A percentile compares a stretch with the other conserved stretches of the same genome.
Conservation (phyloP, 495 filamentous ascomycete genomes). For the Rusavskia elegans region DNA sequence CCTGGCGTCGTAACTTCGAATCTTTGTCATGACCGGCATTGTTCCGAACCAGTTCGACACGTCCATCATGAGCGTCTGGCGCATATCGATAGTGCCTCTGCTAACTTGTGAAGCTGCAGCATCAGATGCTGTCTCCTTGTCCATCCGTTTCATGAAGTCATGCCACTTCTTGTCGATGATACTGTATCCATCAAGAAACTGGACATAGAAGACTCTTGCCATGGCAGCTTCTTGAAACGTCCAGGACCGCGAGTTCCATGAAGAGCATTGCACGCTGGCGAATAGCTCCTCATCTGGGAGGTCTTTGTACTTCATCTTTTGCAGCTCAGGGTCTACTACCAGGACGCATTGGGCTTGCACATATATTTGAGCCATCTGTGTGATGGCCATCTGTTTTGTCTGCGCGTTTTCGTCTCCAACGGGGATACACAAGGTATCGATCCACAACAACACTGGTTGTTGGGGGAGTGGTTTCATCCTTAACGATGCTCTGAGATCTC, state of each 20-base stretch:
- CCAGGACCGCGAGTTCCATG: neutral
- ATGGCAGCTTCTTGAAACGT: neutral
- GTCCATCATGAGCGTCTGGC: neutral
- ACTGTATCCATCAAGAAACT: neutral
- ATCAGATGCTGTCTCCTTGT: neutral
- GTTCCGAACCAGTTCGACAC: neutral
- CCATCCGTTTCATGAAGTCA: neutral
- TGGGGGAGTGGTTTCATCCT: neutral
- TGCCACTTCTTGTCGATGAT: neutral
- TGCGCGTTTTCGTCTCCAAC: neutral
- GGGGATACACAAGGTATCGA: constrained; percentile 15
- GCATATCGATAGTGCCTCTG: neutral
- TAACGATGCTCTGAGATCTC: neutral
- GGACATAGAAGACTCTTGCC: neutral
- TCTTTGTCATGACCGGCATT: neutral
- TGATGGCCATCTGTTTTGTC: neutral
- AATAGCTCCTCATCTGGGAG: neutral
- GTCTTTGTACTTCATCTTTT: neutral
- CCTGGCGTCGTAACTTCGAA: neutral
- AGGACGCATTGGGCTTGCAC: constrained; percentile 8
- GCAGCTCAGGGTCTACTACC: constrained; percentile 4
- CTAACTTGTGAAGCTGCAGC: neutral
- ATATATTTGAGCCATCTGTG: constrained; percentile 13
- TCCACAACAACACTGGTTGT: constrained; percentile 8
- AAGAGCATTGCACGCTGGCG: neutral